Evolutionary conservation across 345 rosid genomes (phyloP).

Genomic region (Brassica rapa): DNA sequence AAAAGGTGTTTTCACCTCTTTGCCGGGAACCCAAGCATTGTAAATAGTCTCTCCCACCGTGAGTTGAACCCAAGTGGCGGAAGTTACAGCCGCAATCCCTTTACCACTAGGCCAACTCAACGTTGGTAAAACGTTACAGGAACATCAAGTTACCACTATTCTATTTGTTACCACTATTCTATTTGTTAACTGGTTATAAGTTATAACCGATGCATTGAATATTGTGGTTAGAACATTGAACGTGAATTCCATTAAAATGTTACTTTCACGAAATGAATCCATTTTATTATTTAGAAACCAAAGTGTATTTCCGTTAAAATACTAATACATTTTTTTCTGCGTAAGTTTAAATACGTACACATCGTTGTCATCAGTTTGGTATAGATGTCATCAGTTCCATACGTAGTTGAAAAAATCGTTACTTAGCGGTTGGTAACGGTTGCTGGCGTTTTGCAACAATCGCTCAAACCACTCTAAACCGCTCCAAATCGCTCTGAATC

Average conservation of each 20-base stretch:
- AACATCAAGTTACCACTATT: no score
- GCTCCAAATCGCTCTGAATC: no score
- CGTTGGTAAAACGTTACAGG: no score
- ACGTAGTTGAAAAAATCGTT: neutral
- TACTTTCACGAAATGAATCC: neutral
- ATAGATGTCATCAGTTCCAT: neutral
- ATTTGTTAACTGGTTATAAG: neutral
- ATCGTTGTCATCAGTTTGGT: neutral
- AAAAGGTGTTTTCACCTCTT: no score
- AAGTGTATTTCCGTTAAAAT: neutral
- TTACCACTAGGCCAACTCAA: no score
- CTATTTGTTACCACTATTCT: no score
- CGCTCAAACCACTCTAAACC: no score
- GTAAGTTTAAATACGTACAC: neutral
- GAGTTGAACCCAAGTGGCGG: no score
- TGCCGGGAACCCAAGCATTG: no score
- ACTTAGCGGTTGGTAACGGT: neutral
- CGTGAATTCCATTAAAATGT: neutral
- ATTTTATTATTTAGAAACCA: neutral
- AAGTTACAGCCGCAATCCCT: no score
- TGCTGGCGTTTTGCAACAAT: no score
- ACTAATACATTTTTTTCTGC: neutral
- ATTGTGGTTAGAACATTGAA: neutral
- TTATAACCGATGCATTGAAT: neutral
- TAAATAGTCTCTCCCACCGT: no score